These are phyloP conservation scores for Auxenochlorella pyrenoidosa DNA, from an alignment of 139 green algal genomes.

Conservation along the genomic window DNA sequence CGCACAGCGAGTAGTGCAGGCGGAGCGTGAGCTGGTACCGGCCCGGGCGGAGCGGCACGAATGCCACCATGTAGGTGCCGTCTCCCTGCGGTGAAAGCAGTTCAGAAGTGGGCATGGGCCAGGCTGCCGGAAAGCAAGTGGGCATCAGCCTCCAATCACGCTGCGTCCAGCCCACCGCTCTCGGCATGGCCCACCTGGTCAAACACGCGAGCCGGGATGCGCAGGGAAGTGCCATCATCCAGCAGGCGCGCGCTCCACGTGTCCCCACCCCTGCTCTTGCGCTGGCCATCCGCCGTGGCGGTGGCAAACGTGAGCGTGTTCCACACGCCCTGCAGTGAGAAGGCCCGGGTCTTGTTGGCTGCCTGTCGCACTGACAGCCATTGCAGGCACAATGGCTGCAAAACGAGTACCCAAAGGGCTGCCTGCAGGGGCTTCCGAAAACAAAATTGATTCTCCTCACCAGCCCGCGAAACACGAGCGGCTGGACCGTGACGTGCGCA, in stretches of 20 bases:
- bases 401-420: too few species aligned
- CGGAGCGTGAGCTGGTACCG: background rate
- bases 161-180: too few species aligned
- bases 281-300: background rate
- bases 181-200: background rate
- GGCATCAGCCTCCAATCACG: background rate
- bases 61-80: background rate
- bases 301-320: background rate
- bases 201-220: background rate
- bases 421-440: too few species aligned
- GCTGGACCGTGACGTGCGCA: background rate
- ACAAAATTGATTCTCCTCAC: too few species aligned
- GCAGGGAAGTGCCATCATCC: background rate
- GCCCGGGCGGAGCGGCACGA: background rate
- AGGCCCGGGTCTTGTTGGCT: too few species aligned
- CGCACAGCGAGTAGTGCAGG: background rate
- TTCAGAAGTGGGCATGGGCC: too few species aligned
- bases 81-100: background rate
- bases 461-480: background rate
- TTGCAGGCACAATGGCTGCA: too few species aligned
- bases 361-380: too few species aligned
- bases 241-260: background rate
- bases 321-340: too few species aligned
- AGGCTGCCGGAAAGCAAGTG: too few species aligned
- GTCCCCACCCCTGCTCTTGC: background rate